Base-by-base conservation (phyloP, 2,329 filamentous ascomycete species). In the Torrubiellomyces zombiae region DNA sequence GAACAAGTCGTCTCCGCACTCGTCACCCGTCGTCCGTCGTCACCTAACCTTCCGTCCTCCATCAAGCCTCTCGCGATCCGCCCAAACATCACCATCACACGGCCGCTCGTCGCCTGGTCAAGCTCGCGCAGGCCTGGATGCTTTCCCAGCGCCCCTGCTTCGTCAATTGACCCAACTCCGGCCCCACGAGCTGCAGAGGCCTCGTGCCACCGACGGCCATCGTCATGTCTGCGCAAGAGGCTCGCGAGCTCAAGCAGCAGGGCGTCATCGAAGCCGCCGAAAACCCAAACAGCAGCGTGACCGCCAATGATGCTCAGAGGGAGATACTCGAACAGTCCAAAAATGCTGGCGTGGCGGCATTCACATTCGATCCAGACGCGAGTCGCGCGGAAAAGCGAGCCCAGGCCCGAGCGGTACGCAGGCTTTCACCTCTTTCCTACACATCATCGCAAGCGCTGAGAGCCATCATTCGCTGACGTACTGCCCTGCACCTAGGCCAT, bases 311-410 rank as follows among this genome's bases (percentile, higher is more conserved):
- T 34, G 79, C 79, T 16, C 67, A 92, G 53, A 62, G 67, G 37
- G 67, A 68, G 39, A 64, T 94, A 24, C 63, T 92, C 14, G 60
- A 79, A 27, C 74, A 92, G 48, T 81, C 80, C 37, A 70, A 64
- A 42, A 75, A 77, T 40, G 80, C 76, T 9, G 89, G 89, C 20
- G 69, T 77, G 14, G 57, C 75, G 16, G 85, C 82, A 34, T 89
- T 79, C 47, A 68, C 74, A 33, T 98, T 95, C 55, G 67, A 98
- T 45, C 82, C 89, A 1, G 56, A 93, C 57, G 85, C 83, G 20
- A 75, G 64, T 21, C 65, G 76, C 1, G 80, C 83, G 47, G 65
- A 92, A 50, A 98, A 98, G 59, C 75, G 67, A 32, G 75, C 75
- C 16, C 79, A 85, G 46, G 75, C 77, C 13, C 61, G 66, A 61